Percentiles rank a stretch among this genome's conserved stretches.
phyloP scores from a whole-genome alignment of 768 basidiomycete species.

The Auriscalpium microsporum region DNA sequence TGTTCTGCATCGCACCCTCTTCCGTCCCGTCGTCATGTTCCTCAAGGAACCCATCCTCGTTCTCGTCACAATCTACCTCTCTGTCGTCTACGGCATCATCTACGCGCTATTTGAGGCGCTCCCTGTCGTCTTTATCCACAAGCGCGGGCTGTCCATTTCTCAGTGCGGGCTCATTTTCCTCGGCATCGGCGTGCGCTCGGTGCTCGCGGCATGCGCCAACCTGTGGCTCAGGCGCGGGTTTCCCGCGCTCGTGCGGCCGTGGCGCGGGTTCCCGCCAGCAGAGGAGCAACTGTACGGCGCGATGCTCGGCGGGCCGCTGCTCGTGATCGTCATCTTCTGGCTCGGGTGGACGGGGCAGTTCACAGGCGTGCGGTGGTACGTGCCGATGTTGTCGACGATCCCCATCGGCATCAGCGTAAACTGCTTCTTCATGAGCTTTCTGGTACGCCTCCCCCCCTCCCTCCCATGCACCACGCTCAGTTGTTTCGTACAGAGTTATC shows the following conservation, averaged over 20 bases:
- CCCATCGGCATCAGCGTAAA: slow-evolving; percentile 7
- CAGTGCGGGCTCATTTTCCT: slow-evolving; percentile 5
- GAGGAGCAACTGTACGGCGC: slow-evolving; percentile 17
- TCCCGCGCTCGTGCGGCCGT: slow-evolving; percentile 11
- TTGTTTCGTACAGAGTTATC: slow-evolving; percentile 1
- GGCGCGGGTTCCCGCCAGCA: slow-evolving; percentile 21
- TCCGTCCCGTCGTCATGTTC: slow-evolving; percentile 23
- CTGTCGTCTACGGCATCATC: slow-evolving; percentile 3
- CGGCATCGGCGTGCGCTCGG: slow-evolving; percentile 3
- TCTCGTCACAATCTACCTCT: slow-evolving; percentile 1
- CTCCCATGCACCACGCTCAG: neutral
- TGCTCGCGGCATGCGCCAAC: neutral
- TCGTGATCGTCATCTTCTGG: slow-evolving; percentile 18
- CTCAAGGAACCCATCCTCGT: slow-evolving; percentile 19
- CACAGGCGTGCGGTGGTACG: slow-evolving; percentile 11
- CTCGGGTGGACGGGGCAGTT: slow-evolving; percentile 20
- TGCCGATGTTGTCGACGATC: slow-evolving; percentile 12
- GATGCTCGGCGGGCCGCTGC: slow-evolving; percentile 14
- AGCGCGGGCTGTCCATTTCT: neutral
- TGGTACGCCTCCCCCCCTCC: neutral
- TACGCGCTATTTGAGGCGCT: slow-evolving; percentile 1
- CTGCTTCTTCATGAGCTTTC: slow-evolving; percentile 12
- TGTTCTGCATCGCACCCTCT: slow-evolving; percentile 20
- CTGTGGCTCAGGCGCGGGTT: slow-evolving; percentile 10
- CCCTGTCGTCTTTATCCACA: slow-evolving; percentile 5